Base-by-base conservation (phyloP, 768 basidiomycete genomes). In the Tephrocybe sp. region DNA sequence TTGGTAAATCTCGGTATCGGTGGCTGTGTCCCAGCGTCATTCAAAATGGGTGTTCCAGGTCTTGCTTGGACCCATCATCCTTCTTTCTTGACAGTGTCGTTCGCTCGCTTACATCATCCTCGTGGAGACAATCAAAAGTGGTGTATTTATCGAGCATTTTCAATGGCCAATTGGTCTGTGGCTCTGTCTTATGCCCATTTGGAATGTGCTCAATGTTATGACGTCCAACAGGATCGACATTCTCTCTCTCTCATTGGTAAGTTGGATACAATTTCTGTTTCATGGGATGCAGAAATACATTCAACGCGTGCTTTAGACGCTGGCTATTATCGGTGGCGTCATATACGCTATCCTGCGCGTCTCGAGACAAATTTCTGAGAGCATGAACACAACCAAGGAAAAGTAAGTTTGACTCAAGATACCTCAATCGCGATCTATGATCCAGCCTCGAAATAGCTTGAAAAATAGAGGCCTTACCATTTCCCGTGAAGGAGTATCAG, bases 401-500 rank as follows among this genome's bases (percentile, higher is more conserved):
- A 75, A 73, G 85, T 84, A 59, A 55, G 80, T 40, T 12, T 12
- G 42, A 26, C 11, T 30, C 43, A 17, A 3, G 34, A 24, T 40
- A 9, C 41, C 7, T 18, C 6, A 8, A 48, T 36, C 45, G 20
- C 34, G 21, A 2, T 25, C 17, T 39, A 38, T 40, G 5, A 20
- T 37, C 11, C 6, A 30, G 20, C 15, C 36, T 47, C 5, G 18
- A 26, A 24, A 14, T 20, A 86, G 84, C 40, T 68, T 89, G 42
- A 81, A 84, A 64, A 68, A 69, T 9, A 74, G 71, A 54, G 87
- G 87, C 7, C 68, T 83, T 43, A 67, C 80, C 25, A 65, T 89
- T 40, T 82, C 85, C 0, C 65, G 73, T n/a, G 69, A 71, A 3
- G 88, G 88, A 3, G 73, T 89, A 11, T 78, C 84, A 0, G 72